Percentiles rank a stretch among this genome's conserved stretches.
Conservation (phyloP, 2,329 filamentous ascomycete genomes). For the Cordyceps farinosa region DNA sequence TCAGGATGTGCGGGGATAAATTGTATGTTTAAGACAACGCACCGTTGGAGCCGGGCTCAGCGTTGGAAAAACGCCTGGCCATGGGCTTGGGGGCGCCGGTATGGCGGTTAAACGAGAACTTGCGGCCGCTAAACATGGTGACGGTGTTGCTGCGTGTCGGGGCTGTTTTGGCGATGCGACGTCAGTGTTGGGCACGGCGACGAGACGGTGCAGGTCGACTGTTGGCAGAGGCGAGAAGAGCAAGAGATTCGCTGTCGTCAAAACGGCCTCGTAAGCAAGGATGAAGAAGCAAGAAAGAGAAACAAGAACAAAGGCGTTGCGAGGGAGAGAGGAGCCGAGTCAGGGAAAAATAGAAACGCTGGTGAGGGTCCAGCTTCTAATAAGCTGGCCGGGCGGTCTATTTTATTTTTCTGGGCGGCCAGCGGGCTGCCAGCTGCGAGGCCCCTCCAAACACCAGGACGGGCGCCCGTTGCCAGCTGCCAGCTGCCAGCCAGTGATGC, state of each 20-base stretch:
- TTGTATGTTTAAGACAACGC: slow-evolving; percentile 27
- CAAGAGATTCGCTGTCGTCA: background rate
- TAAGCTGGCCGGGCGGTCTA: slow-evolving; percentile 6
- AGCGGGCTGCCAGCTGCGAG: background rate
- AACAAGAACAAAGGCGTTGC: background rate
- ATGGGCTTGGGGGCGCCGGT: slow-evolving; percentile 56
- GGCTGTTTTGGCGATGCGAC: background rate
- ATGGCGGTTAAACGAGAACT: slow-evolving; percentile 65
- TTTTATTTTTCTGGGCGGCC: slow-evolving; percentile 9
- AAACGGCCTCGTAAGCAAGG: background rate
- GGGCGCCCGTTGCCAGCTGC: slow-evolving; percentile 1
- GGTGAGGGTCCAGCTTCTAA: slow-evolving; percentile 6
- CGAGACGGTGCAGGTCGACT: background rate
- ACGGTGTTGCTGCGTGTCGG: background rate
- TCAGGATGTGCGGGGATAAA: slow-evolving; percentile 15
- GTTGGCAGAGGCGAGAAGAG: background rate
- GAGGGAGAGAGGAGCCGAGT: slow-evolving; percentile 4
- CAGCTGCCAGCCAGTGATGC: slow-evolving; percentile 1
- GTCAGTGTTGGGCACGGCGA: background rate
- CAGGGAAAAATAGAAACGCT: slow-evolving; percentile 10
- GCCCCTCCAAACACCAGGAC: background rate
- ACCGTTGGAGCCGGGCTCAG: slow-evolving; percentile 56
- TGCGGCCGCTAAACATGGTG: slow-evolving; percentile 52
- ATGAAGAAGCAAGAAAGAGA: background rate
- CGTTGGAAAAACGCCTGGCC: slow-evolving; percentile 55